Conservation (phyloP, 257 asterid genomes). For the Penstemon eatonii region DNA sequence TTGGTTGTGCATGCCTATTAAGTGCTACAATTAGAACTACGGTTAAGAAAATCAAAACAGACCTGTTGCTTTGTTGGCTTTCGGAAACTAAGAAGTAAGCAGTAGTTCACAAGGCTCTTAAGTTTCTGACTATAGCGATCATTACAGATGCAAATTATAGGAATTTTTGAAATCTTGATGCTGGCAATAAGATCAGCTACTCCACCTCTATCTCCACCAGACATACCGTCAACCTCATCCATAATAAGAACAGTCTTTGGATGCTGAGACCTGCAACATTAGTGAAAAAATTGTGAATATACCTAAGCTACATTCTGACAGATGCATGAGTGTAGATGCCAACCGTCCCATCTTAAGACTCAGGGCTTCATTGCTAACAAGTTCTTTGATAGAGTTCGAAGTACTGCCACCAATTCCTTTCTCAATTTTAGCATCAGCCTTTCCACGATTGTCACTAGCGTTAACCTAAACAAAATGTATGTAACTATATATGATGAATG, state of each 20-base stretch:
- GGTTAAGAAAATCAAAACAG: constrained; percentile 17
- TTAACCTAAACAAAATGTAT: constrained; percentile 62
- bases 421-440: constrained; percentile 88
- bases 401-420: constrained; percentile 95
- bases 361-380: constrained; percentile 77
- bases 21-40: neutral
- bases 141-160: constrained; percentile 95
- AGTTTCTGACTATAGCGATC: constrained; percentile 98
- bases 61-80: constrained; percentile 99
- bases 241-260: constrained; percentile 83
- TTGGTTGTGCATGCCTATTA: constrained; percentile 20
- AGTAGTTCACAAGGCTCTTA: constrained; percentile 91
- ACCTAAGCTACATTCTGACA: constrained; percentile 9
- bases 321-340: constrained; percentile 32
- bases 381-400: constrained; percentile 87
- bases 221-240: constrained; percentile 99
- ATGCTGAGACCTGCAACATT: constrained; percentile 61
- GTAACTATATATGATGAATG: constrained; percentile 9
- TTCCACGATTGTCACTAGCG: constrained; percentile 99
- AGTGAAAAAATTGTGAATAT: constrained; percentile 17
- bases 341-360: constrained; percentile 65
- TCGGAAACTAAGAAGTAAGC: constrained; percentile 78
- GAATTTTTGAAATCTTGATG: constrained; percentile 85
- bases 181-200: constrained; percentile 97
- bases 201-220: constrained; percentile 99